Percentiles rank a stretch among this genome's conserved stretches.
These are phyloP conservation scores for Fusarium tuaranense DNA, from an alignment of 2,329 filamentous ascomycete genomes.

Conservation along the genomic window DNA sequence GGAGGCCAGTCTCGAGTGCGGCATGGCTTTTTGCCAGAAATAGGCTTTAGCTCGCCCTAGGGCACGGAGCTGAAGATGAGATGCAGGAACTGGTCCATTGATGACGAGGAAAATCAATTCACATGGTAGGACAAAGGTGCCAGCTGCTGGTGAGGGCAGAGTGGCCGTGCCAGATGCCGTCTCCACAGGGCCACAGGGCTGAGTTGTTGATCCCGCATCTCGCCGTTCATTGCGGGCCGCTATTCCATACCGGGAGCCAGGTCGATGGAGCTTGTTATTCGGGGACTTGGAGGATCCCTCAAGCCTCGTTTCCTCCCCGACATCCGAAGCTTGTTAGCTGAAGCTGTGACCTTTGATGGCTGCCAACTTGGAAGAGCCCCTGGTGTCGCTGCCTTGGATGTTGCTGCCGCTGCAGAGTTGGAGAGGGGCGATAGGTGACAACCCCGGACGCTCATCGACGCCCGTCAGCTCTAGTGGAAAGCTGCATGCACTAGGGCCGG, in stretches of 20 bases:
- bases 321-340: neutral
- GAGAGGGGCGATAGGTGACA: neutral
- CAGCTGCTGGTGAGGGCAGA: neutral
- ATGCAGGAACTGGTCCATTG: slow-evolving; percentile 4
- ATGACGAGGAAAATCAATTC: neutral
- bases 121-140: neutral
- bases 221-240: neutral
- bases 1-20: neutral
- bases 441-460: neutral
- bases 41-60: neutral
- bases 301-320: neutral
- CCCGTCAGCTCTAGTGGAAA: slow-evolving; percentile 10
- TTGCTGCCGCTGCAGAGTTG: neutral
- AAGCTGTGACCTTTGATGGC: neutral
- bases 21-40: slow-evolving; percentile 1
- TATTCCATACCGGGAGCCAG: neutral
- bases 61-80: slow-evolving; percentile 7
- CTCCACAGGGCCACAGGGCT: slow-evolving; percentile 1
- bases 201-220: neutral
- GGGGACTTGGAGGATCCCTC: neutral
- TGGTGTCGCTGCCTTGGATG: neutral
- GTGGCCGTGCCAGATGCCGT: neutral
- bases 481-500: slow-evolving; percentile 8
- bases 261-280: neutral
- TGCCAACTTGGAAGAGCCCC: neutral